Percentiles rank a stretch among this genome's conserved stretches.
These are phyloP conservation scores for Chaetomium sp. DNA, from an alignment of 2,329 filamentous ascomycete genomes.

Conservation along the genomic window DNA sequence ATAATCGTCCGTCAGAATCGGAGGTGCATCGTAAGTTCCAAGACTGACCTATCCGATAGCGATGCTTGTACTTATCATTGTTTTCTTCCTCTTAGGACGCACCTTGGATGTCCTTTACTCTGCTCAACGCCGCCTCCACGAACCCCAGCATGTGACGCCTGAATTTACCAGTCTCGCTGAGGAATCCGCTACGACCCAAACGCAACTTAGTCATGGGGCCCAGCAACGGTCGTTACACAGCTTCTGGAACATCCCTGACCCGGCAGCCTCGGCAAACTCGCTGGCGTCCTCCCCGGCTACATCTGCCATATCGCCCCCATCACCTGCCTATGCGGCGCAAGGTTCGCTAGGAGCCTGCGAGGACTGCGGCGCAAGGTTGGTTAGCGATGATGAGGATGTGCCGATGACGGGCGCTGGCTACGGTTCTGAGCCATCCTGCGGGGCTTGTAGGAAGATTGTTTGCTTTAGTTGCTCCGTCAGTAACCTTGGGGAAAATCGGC, in stretches of 20 bases:
- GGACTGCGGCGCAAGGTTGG: slow-evolving; percentile 39
- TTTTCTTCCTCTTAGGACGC: slow-evolving; percentile 36
- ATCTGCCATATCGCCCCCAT: slow-evolving; percentile 11
- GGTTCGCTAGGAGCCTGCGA: slow-evolving; percentile 39
- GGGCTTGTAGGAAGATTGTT: slow-evolving; percentile 47
- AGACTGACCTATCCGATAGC: neutral
- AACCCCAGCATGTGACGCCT: slow-evolving; percentile 18
- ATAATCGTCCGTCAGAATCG: slow-evolving; percentile 51
- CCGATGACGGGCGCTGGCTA: slow-evolving; percentile 36
- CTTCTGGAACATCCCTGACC: slow-evolving; percentile 50
- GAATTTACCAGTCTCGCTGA: slow-evolving; percentile 15
- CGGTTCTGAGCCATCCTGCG: slow-evolving; percentile 35
- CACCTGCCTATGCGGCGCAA: neutral
- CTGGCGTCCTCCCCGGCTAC: slow-evolving; percentile 24
- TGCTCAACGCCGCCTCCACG: slow-evolving; percentile 39
- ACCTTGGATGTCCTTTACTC: slow-evolving; percentile 54
- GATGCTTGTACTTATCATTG: slow-evolving; percentile 16
- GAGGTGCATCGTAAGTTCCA: slow-evolving; percentile 47
- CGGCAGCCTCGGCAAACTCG: slow-evolving; percentile 28
- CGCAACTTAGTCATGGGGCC: slow-evolving; percentile 4
- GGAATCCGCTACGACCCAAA: slow-evolving; percentile 13
- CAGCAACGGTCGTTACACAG: slow-evolving; percentile 50
- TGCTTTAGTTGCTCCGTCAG: slow-evolving; percentile 55
- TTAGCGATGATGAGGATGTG: slow-evolving; percentile 28
- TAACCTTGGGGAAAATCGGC: slow-evolving; percentile 47